Conservation (phyloP, 2,329 filamentous ascomycete species). For the Trichoderma sp. region DNA sequence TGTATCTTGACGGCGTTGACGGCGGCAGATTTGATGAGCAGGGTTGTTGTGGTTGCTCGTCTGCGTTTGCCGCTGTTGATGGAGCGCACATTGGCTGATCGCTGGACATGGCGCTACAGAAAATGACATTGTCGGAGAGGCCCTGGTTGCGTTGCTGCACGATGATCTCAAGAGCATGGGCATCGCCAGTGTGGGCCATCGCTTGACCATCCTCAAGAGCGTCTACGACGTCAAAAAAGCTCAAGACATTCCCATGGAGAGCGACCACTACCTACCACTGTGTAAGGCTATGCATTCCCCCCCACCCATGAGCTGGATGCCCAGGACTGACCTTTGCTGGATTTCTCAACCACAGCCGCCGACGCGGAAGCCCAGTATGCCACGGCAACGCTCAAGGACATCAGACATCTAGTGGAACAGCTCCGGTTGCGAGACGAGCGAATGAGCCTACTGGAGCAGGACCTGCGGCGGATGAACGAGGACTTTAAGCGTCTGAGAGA, state of each 20-base stretch:
- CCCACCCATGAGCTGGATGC: not conserved
- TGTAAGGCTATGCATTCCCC: constrained; percentile 56
- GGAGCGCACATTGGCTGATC: constrained; percentile 13
- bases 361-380: constrained; percentile 85
- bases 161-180: constrained; percentile 96
- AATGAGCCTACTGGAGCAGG: constrained; percentile 79
- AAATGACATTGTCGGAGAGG: constrained; percentile 92
- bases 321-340: constrained; percentile 30
- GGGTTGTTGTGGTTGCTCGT: not conserved
- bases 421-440: constrained; percentile 88
- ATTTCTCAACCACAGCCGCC: constrained; percentile 62
- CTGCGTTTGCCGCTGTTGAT: not conserved
- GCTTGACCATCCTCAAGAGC: constrained; percentile 90
- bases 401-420: constrained; percentile 86
- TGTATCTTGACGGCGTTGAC: constrained; percentile 45
- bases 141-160: constrained; percentile 82
- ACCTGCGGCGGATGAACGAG: constrained; percentile 80
- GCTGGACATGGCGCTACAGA: constrained; percentile 55
- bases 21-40: constrained; percentile 40
- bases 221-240: constrained; percentile 96
- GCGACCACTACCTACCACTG: constrained; percentile 89
- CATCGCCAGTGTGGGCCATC: constrained; percentile 87
- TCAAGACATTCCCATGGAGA: constrained; percentile 87
- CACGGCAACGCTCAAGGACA: constrained; percentile 88
- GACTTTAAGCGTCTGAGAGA: constrained; percentile 88